phyloP scores from a whole-genome alignment of 116 monocot species.

The Dioscorea cayenensis region DNA sequence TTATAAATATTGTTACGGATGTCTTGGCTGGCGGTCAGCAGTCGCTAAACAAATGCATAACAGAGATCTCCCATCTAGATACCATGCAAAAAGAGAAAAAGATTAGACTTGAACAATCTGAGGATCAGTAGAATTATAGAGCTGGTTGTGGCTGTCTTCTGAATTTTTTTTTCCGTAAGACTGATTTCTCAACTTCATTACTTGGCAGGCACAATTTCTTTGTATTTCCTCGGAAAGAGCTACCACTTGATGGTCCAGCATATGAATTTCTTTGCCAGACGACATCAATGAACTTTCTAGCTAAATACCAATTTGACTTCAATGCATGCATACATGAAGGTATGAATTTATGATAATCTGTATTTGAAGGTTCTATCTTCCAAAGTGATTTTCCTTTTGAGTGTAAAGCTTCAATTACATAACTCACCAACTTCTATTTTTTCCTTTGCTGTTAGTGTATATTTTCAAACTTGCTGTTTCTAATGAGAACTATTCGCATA shows the following conservation, averaged over 20 bases:
- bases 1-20: background rate
- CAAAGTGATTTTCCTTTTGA: background rate
- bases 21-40: background rate
- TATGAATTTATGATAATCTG: conserved; percentile 9
- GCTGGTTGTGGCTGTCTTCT: too few relatives aligned
- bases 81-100: background rate
- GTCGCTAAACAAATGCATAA: too few relatives aligned
- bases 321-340: conserved; percentile 91
- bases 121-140: too few relatives aligned
- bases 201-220: conserved; percentile 70
- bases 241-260: conserved; percentile 29
- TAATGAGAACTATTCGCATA: too few relatives aligned
- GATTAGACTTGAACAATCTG: too few relatives aligned
- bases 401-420: background rate
- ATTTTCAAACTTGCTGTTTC: too few relatives aligned
- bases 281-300: conserved; percentile 74
- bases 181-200: background rate
- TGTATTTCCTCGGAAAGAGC: conserved; percentile 68
- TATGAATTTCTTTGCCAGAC: conserved; percentile 95
- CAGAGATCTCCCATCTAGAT: too few relatives aligned
- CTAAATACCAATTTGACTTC: conserved; percentile 92
- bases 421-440: too few relatives aligned
- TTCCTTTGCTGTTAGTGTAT: too few relatives aligned
- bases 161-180: background rate
- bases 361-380: background rate